These are phyloP conservation scores for Rhododendron simsii DNA, from an alignment of 148 eudicot species.

Conservation along the genomic window DNA sequence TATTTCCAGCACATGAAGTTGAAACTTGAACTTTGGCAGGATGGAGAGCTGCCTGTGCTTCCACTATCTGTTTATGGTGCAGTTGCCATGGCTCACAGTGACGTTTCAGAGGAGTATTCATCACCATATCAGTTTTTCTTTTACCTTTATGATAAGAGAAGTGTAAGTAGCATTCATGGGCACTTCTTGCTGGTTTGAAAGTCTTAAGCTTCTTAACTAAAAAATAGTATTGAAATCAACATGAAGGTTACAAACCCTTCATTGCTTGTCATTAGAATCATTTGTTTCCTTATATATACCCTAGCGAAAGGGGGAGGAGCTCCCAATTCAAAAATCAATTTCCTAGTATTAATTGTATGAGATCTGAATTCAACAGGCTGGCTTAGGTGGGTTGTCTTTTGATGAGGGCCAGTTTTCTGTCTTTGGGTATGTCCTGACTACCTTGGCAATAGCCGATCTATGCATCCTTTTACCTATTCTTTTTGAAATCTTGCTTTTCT, in stretches of 20 bases:
- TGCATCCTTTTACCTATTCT: not conserved
- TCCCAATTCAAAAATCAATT: no score
- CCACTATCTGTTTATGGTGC: conserved; percentile 70
- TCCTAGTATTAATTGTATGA: not conserved
- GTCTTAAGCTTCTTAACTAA: not conserved
- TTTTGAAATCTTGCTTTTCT: not conserved
- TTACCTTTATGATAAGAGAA: conserved; percentile 86
- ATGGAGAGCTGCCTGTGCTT: conserved; percentile 96
- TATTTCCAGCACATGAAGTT: not conserved
- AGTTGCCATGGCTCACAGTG: conserved; percentile 29
- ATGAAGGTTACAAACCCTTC: not conserved
- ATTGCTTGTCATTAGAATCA: not conserved
- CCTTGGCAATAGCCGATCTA: not conserved
- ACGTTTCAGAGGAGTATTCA: conserved; percentile 77
- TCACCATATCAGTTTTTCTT: conserved; percentile 94
- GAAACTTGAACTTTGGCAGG: conserved; percentile 36
- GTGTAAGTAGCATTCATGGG: conserved; percentile 44
- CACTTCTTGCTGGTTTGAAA: not conserved
- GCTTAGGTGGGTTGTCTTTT: conserved; percentile 91
- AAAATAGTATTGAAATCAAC: not conserved
- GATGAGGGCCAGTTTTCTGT: conserved; percentile 99
- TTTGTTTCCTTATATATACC: not conserved
- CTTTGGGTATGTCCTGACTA: conserved; percentile 60
- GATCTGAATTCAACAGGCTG: conserved; percentile 47
- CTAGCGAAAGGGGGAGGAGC: no score